Percentiles rank a stretch among this genome's conserved stretches.
These are phyloP conservation scores for Nicotiana rustica DNA, from an alignment of 305 asterid genomes.

Conservation along the genomic window DNA sequence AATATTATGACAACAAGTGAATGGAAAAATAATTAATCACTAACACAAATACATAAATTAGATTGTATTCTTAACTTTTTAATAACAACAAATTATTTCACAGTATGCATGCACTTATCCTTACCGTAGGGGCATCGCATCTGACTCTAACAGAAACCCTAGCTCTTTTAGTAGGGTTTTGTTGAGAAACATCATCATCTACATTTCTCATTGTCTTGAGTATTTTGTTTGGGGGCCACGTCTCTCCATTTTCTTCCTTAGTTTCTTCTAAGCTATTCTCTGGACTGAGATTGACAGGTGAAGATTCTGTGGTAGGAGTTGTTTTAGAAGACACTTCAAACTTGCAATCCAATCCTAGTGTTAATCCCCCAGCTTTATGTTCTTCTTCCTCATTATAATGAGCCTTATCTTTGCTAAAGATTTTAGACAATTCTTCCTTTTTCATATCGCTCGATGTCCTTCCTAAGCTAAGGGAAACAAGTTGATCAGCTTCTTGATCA, in stretches of 20 bases:
- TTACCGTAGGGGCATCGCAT: slow-evolving; percentile 89
- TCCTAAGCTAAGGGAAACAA: slow-evolving; percentile 68
- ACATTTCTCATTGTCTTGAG: slow-evolving; percentile 54
- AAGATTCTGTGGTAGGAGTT: slow-evolving; percentile 36
- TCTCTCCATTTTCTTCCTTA: slow-evolving; percentile 60
- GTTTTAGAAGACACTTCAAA: slow-evolving; percentile 43
- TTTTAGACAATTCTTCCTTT: slow-evolving; percentile 45
- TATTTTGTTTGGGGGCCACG: slow-evolving; percentile 51
- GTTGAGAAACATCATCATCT: slow-evolving; percentile 64
- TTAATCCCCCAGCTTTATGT: slow-evolving; percentile 47
- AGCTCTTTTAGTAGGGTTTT: slow-evolving; percentile 80
- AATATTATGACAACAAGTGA: background rate
- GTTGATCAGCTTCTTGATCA: slow-evolving; percentile 43
- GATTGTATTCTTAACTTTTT: background rate
- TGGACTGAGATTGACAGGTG: slow-evolving; percentile 50
- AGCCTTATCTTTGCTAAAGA: slow-evolving; percentile 35
- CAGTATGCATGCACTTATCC: slow-evolving; percentile 14
- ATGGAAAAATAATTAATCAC: background rate
- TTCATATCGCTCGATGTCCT: slow-evolving; percentile 50
- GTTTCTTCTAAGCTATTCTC: slow-evolving; percentile 63
- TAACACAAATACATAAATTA: background rate
- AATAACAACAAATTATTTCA: background rate
- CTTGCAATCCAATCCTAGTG: slow-evolving; percentile 67
- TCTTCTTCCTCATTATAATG: slow-evolving; percentile 38
- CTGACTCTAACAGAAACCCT: slow-evolving; percentile 93